Evolutionary conservation across 768 basidiomycete genomes (phyloP), one percentile per base, ranked within the genome.

Genomic region (Aureoboletus auriporus): DNA sequence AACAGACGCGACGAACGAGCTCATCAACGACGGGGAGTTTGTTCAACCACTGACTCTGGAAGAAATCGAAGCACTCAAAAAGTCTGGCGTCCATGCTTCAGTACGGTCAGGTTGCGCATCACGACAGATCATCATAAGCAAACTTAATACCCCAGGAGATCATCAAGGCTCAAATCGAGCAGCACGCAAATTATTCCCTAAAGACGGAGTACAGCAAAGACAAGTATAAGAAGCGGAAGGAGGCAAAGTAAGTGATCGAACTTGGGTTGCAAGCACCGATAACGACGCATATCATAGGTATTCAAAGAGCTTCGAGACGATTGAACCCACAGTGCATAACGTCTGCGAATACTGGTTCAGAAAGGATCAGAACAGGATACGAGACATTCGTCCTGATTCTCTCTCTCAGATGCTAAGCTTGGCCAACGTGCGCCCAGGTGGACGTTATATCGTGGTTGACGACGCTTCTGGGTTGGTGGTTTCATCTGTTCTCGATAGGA

Each of bases 181-280:
- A 85, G 59, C 95, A 98, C 60, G 85, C 89, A 28, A 89, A 90
- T 58, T 99, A 89, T 65, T 83, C 84, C 10, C 73, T 98, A 42
- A 98, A 98, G 69, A 98, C 94, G 1, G 96, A 95, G 67, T 98
- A 94, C 68, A 93, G 90, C 69, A 98, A 99, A 69, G 94, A 98
- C 61, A 99, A 99, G 65, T 99, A 97, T 69, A 87, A 82, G 66
- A 95, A 94, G 66, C 78, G 92, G 34, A 99, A 99, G 67, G 91
- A 94, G 70, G 93, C 90, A 48, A 99, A 98, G 94, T 95, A 62
- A 56, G 84, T 65, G 13, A 4, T 13, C 26, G 36, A 28, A 36
- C 13, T 26, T 33, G 35, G 39, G 16, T 39, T 31, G 10, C 36
- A 27, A 44, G 35, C 20, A 31, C 23, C 17, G 27, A 36, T 17